Evolutionary conservation across 805 yeast species (phyloP).

Genomic region (Metschnikowia hibisci): DNA sequence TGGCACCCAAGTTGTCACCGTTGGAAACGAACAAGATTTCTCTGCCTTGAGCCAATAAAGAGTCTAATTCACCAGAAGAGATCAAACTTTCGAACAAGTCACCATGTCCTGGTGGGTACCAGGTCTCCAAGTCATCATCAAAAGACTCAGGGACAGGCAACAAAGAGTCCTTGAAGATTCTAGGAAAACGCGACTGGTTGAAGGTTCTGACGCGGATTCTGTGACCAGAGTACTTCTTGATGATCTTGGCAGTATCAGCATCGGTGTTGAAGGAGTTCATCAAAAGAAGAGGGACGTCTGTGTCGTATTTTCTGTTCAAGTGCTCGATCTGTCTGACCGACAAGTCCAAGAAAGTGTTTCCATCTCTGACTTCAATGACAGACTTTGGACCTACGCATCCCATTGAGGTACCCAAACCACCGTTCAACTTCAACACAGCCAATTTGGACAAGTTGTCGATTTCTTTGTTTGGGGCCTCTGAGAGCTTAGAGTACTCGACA

Average conservation of each 20-base stretch:
- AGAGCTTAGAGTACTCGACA: constrained; percentile 62
- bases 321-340: constrained; percentile 96
- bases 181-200: constrained; percentile 97
- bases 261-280: constrained; percentile 99
- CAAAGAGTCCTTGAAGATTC: constrained; percentile 92
- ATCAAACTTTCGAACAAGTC: constrained; percentile 89
- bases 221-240: constrained; percentile 95
- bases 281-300: constrained; percentile 91
- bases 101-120: constrained; percentile 99
- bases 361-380: constrained; percentile 97
- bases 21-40: constrained; percentile 93
- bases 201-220: constrained; percentile 92
- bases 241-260: constrained; percentile 88
- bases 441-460: constrained; percentile 64
- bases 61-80: constrained; percentile 88
- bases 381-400: constrained; percentile 99
- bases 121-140: constrained; percentile 73
- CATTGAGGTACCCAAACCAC: constrained; percentile 99
- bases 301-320: constrained; percentile 81
- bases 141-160: constrained; percentile 84
- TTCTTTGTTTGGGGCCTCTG: constrained; percentile 21
- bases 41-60: constrained; percentile 86
- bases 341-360: constrained; percentile 92
- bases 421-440: constrained; percentile 94
- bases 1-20: constrained; percentile 98